phyloP scores from a whole-genome alignment of 192 early-diverging fungal genomes.

The Podila verticillata region DNA sequence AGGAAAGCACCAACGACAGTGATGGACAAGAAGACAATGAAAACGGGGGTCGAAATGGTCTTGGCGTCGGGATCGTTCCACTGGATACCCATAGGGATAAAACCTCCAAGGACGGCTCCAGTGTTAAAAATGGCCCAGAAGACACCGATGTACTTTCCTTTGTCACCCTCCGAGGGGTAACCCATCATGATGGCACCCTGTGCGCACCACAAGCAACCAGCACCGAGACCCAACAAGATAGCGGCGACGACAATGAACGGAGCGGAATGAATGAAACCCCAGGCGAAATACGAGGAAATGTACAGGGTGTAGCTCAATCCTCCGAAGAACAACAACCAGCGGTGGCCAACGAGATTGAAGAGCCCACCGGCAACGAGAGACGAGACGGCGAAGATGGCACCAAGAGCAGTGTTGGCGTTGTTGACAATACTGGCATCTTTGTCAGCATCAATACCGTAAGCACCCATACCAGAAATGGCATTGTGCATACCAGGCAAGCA shows the following conservation, averaged over 20 bases:
- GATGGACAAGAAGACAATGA: conserved; percentile 73
- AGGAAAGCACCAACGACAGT: conserved; percentile 65
- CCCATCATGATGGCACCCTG: conserved; percentile 83
- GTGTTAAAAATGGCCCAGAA: conserved; percentile 82
- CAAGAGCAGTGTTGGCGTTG: conserved; percentile 64
- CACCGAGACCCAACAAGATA: conserved; percentile 16
- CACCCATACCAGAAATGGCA: conserved; percentile 63
- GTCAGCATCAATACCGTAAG: conserved; percentile 51
- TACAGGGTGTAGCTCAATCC: conserved; percentile 68
- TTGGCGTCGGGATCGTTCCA: conserved; percentile 57
- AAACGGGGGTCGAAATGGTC: conserved; percentile 69
- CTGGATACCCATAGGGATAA: conserved; percentile 74
- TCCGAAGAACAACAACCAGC: conserved; percentile 61
- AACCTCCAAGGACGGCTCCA: conserved; percentile 64
- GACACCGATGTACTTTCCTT: conserved; percentile 76
- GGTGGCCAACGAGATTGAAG: conserved; percentile 67
- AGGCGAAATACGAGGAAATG: conserved; percentile 66
- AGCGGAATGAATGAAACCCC: conserved; percentile 50
- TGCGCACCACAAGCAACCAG: conserved; percentile 74
- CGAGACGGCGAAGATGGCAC: conserved; percentile 66
- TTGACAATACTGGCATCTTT: conserved; percentile 3
- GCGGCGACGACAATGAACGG: too few species aligned
- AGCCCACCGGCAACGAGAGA: conserved; percentile 64
- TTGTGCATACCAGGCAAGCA: conserved; percentile 72
- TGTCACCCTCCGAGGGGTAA: conserved; percentile 77